Percentiles rank a stretch among this genome's conserved stretches.
Evolutionary conservation across 345 rosid genomes (phyloP).

Genomic region (Hirschfeldia incana): DNA sequence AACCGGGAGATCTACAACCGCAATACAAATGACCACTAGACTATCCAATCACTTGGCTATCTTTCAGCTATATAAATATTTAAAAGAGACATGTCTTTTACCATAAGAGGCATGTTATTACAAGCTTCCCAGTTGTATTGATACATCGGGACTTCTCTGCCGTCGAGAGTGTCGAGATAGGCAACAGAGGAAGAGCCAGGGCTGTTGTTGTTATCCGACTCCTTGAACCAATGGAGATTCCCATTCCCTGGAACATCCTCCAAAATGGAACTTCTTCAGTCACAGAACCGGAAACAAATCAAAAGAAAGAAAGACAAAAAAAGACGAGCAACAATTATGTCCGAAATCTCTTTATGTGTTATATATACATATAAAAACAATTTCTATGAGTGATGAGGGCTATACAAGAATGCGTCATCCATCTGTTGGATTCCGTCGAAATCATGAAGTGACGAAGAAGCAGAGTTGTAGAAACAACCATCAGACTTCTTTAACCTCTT

Average conservation of each 20-base stretch:
- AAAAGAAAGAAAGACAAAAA: not conserved
- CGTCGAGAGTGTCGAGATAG: constrained; percentile 18
- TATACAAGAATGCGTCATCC: constrained; percentile 81
- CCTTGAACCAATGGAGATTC: constrained; percentile 26
- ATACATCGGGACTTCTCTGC: constrained; percentile 32
- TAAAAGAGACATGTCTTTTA: constrained; percentile 12
- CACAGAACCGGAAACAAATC: constrained; percentile 32
- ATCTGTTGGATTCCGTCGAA: constrained; percentile 52
- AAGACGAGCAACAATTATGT: not conserved
- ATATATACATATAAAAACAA: not conserved
- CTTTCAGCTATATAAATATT: not conserved
- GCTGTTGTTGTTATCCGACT: constrained; percentile 14
- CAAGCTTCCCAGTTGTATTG: constrained; percentile 34
- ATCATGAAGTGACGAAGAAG: constrained; percentile 42
- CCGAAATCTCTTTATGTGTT: not conserved
- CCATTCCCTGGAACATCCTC: constrained; percentile 44
- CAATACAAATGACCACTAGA: not conserved
- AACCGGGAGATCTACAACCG: too few relatives aligned
- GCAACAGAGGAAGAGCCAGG: constrained; percentile 16
- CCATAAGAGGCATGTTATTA: constrained; percentile 30
- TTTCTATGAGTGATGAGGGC: constrained; percentile 12
- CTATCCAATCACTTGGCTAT: constrained; percentile 1
- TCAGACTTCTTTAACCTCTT: constrained; percentile 14
- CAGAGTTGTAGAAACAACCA: constrained; percentile 7
- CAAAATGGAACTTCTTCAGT: constrained; percentile 44